Evolutionary conservation across 306 rosid genomes (phyloP).

Genomic region (Sechiopsis laciniata): DNA sequence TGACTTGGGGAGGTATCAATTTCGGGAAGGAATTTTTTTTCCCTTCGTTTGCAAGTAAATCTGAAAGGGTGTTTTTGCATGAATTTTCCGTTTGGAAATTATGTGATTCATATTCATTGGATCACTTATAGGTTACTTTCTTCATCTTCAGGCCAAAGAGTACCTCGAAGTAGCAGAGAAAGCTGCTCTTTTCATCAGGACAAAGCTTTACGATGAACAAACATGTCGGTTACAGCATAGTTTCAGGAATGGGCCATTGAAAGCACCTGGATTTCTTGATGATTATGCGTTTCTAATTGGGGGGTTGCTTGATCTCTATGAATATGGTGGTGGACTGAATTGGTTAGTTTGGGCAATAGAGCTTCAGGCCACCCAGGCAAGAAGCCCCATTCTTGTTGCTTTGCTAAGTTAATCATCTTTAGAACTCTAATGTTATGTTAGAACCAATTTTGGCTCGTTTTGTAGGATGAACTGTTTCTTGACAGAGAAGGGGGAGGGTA

Average conservation of each 20-base stretch:
- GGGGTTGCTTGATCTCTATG: constrained; percentile 81
- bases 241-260: constrained; percentile 78
- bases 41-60: background rate
- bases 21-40: background rate
- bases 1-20: too few species aligned
- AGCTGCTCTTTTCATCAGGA: constrained; percentile 68
- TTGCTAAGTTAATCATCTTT: background rate
- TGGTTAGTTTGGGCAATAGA: constrained; percentile 87
- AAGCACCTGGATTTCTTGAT: constrained; percentile 86
- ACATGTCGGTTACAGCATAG: constrained; percentile 62
- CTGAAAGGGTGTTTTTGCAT: too few species aligned
- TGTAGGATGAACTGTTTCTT: constrained; percentile 84
- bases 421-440: background rate
- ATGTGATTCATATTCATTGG: background rate
- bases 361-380: constrained; percentile 82
- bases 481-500: constrained; percentile 88
- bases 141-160: constrained; percentile 55
- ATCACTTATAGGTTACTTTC: constrained; percentile 17
- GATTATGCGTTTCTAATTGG: constrained; percentile 82
- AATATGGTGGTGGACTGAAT: constrained; percentile 62
- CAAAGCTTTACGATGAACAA: constrained; percentile 56
- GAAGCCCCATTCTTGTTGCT: constrained; percentile 8
- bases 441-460: constrained; percentile 7
- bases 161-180: constrained; percentile 65
- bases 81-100: background rate